Evolutionary conservation across 768 basidiomycete species (phyloP), one percentile per base, ranked within the genome.

Genomic region (Boletus tylopilopsis): DNA sequence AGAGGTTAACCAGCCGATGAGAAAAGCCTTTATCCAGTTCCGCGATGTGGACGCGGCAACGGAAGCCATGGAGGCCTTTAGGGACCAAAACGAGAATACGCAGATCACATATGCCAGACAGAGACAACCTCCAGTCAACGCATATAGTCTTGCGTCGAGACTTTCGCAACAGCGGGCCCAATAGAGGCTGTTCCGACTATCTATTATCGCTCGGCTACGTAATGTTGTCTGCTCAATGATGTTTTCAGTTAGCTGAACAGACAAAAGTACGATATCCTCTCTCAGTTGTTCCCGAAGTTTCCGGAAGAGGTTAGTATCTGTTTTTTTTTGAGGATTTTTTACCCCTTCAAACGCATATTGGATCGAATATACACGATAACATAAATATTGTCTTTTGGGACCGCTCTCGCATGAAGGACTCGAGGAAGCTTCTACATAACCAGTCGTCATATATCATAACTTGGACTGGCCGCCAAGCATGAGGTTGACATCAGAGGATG

Each of bases 11-110:
- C 58, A 57, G 15, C 49, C 50, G 10, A 60, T 49, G n/a, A 64
- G 66, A 6, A 65, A 55, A 4, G 80, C 76, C 22, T 85, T 82
- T 66, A 60, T 86, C 47, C 73, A 81, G 51, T 84, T 86, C 61
- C 66, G 54, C 41, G 57, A 62, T 47, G 63, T 73, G 41, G 68
- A 76, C n/a, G 49, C 63, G 5, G 79, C 84, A 8, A 72, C 72
- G 30, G 67, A 74, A 50, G 84, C 77, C 2, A 64, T 82, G 54
- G 56, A 72, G 9, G 61, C 64, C 29, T 58, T 80, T 22, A 69
- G 74, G 50, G 21, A 46, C 42, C 54, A 50, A 19, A 55, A 53
- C 9, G 44, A 34, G 30, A 19, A 34, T 21, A 13, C 30, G 23
- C 18, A 13, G 4, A 39, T 67, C 18, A 22, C 12, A 6, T 69